Evolutionary conservation across 2,329 filamentous ascomycete species (phyloP).

Genomic region (Fusarium floridanum): DNA sequence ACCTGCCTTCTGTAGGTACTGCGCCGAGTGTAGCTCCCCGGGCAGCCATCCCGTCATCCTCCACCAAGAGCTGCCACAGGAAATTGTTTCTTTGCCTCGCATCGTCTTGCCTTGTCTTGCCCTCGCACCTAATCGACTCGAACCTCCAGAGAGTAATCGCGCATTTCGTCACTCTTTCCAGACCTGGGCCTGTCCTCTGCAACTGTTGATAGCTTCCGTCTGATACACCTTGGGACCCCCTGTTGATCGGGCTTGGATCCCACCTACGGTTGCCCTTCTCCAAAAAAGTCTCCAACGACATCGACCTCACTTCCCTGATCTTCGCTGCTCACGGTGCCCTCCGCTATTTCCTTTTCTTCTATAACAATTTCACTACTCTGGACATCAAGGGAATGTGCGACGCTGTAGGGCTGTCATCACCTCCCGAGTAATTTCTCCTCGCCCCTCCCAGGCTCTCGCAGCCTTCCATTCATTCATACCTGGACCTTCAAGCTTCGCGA

Average conservation of each 20-base stretch:
- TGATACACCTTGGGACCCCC: constrained; percentile 5
- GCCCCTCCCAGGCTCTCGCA: constrained; percentile 9
- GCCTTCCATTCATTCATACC: constrained; percentile 10
- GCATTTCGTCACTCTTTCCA: constrained; percentile 34
- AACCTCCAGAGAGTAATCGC: constrained; percentile 6
- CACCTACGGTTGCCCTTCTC: constrained; percentile 3
- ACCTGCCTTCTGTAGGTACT: background rate
- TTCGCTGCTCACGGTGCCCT: background rate
- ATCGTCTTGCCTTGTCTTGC: constrained; percentile 7
- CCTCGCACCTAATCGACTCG: constrained; percentile 6
- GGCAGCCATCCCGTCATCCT: background rate
- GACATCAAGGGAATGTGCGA: constrained; percentile 40
- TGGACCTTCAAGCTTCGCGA: constrained; percentile 17
- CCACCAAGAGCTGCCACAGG: constrained; percentile 20
- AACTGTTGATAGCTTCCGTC: constrained; percentile 20
- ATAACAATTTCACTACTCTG: background rate
- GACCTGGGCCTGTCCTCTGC: background rate
- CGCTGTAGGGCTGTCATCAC: constrained; percentile 25
- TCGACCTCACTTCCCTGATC: constrained; percentile 2
- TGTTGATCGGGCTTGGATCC: constrained; percentile 26
- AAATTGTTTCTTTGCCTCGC: constrained; percentile 9
- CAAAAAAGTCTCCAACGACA: constrained; percentile 20
- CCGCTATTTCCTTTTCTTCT: background rate
- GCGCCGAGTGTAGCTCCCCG: background rate
- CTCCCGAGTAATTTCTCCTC: constrained; percentile 18